Conservation (phyloP, 1,284 basidiomycete genomes). For the Caloboletus inedulis region DNA sequence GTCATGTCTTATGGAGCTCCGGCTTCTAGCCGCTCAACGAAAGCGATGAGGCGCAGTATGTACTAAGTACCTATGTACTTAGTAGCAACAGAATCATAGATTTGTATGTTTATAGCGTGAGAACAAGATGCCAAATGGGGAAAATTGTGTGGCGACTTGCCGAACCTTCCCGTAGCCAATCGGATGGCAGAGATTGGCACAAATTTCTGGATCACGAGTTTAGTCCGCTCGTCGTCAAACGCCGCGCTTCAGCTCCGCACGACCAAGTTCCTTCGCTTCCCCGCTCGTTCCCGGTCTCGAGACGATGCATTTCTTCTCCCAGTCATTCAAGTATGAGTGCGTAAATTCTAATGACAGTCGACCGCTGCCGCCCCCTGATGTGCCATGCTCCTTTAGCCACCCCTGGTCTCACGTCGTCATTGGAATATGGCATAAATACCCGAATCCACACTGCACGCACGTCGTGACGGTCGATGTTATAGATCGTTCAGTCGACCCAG, state of each 20-base stretch:
- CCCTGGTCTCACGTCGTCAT: slow-evolving; percentile 84
- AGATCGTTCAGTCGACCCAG: slow-evolving; percentile 77
- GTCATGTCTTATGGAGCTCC: slow-evolving; percentile 74
- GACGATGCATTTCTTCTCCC: slow-evolving; percentile 73
- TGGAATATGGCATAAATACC: slow-evolving; percentile 94
- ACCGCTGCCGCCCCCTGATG: slow-evolving; percentile 20
- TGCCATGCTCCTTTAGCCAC: slow-evolving; percentile 52
- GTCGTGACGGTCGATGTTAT: slow-evolving; percentile 90
- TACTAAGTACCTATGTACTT: too few species aligned
- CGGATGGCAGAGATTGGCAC: slow-evolving; percentile 17
- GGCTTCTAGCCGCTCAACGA: slow-evolving; percentile 19
- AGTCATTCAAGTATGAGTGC: slow-evolving; percentile 71
- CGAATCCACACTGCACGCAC: slow-evolving; percentile 89
- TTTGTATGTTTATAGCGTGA: neutral
- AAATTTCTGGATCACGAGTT: slow-evolving; percentile 19
- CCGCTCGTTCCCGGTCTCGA: slow-evolving; percentile 12
- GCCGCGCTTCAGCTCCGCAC: slow-evolving; percentile 24
- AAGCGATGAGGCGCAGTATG: neutral
- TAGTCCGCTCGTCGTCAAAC: slow-evolving; percentile 9
- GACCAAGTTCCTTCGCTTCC: slow-evolving; percentile 18
- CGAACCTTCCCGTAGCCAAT: slow-evolving; percentile 31
- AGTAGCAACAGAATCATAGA: neutral
- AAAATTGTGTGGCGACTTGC: slow-evolving; percentile 2
- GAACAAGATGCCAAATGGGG: slow-evolving; percentile 4
- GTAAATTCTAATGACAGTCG: slow-evolving; percentile 25